These are phyloP conservation scores for Mesotaenium endlicherianum DNA, from an alignment of 139 green algal genomes.

Conservation along the genomic window DNA sequence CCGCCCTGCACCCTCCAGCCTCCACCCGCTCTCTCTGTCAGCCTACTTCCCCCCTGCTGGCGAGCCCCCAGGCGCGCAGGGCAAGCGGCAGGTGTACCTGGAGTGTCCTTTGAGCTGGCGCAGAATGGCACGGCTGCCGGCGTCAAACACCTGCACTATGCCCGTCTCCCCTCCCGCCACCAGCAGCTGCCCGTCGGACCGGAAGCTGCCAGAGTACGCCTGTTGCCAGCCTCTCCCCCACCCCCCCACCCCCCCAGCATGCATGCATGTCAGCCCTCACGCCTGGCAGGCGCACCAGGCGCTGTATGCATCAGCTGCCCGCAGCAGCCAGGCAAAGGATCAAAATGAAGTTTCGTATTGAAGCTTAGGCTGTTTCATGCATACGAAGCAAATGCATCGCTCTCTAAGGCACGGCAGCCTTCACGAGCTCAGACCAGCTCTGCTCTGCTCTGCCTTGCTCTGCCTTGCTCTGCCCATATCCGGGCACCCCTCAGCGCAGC, in stretches of 20 bases:
- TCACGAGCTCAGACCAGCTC: too few relatives aligned
- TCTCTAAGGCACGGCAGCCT: too few relatives aligned
- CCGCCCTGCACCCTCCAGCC: conserved; percentile 27
- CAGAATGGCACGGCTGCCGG: conserved; percentile 71
- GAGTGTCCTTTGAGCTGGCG: conserved; percentile 84
- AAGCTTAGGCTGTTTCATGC: neutral
- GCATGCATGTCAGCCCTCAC: neutral
- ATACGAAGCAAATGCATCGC: too few relatives aligned
- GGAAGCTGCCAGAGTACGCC: conserved; percentile 79
- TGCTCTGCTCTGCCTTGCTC: neutral
- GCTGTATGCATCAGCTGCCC: neutral
- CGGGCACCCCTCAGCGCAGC: neutral
- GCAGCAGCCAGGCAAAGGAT: neutral
- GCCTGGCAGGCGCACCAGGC: neutral
- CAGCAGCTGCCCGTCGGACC: conserved; percentile 79
- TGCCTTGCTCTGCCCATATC: neutral
- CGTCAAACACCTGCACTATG: conserved; percentile 88
- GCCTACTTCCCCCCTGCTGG: neutral
- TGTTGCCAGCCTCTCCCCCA: neutral
- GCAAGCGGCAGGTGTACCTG: conserved; percentile 64
- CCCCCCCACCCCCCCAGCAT: too few relatives aligned
- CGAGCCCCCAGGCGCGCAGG: too few relatives aligned
- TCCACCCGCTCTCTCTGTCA: neutral
- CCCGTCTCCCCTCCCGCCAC: conserved; percentile 80
- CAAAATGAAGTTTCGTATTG: neutral